Evolutionary conservation across 1,284 basidiomycete species (phyloP).

Genomic region (Gymnopus androsaceus): DNA sequence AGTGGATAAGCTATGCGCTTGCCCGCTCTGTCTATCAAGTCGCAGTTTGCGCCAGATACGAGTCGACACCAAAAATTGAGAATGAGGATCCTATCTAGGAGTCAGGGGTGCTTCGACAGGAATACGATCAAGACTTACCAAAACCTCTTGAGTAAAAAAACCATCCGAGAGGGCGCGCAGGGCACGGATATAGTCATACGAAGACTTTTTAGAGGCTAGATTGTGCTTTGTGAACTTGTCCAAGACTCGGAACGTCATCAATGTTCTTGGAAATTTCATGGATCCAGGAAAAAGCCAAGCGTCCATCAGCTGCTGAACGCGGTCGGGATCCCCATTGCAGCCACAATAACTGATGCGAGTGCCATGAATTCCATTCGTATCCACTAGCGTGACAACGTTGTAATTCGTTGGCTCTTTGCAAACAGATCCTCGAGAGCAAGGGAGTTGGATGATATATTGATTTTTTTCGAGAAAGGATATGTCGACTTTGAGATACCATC

Average conservation of each 20-base stretch:
- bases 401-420: background rate
- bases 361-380: conserved; percentile 24
- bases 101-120: background rate
- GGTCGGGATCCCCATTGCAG: conserved; percentile 15
- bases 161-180: conserved; percentile 14
- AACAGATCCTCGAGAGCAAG: conserved; percentile 14
- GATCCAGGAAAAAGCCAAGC: conserved; percentile 33
- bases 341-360: conserved; percentile 20
- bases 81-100: conserved; percentile 21
- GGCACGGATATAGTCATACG: conserved; percentile 27
- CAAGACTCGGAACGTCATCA: conserved; percentile 31
- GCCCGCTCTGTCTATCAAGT: conserved; percentile 25
- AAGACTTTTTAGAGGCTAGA: conserved; percentile 27
- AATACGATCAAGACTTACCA: background rate
- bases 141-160: background rate
- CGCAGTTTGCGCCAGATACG: conserved; percentile 25
- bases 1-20: conserved; percentile 26
- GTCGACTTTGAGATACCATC: conserved; percentile 21
- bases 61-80: conserved; percentile 26
- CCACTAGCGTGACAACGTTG: background rate
- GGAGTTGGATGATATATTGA: conserved; percentile 18
- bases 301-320: conserved; percentile 27
- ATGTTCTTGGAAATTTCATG: conserved; percentile 23
- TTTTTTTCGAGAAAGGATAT: conserved; percentile 19
- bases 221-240: conserved; percentile 30